Conservation (phyloP, 2,329 filamentous ascomycete genomes). For the Pezicula rhizophila region DNA sequence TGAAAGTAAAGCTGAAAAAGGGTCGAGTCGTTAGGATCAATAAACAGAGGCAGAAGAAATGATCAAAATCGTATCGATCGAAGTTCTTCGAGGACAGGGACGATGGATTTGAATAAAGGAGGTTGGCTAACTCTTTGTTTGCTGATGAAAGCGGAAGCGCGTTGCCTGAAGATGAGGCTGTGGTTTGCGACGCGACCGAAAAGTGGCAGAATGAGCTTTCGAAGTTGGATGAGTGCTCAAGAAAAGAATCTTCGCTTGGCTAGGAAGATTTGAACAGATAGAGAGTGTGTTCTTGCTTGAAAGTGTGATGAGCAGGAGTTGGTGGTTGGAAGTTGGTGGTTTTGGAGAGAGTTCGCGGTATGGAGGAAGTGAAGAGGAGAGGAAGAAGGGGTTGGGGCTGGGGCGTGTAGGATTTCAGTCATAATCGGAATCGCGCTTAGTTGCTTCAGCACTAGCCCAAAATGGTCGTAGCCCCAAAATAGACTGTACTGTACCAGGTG, state of each 20-base stretch:
- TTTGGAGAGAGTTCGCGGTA: neutral
- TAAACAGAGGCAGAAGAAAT: constrained; percentile 17
- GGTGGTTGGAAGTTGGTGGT: neutral
- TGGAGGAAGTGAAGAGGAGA: neutral
- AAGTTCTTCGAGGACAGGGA: constrained; percentile 9
- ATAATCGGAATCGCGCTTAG: too few species aligned
- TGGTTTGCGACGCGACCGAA: constrained; percentile 18
- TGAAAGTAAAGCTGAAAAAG: constrained; percentile 14
- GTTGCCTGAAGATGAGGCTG: constrained; percentile 18
- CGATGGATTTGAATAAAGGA: constrained; percentile 15
- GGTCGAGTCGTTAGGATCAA: constrained; percentile 25
- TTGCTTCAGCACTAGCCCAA: too few species aligned
- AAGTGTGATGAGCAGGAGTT: neutral
- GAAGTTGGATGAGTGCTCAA: constrained; percentile 22
- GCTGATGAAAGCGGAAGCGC: constrained; percentile 13
- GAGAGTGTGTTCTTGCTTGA: neutral
- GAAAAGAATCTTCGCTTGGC: constrained; percentile 4
- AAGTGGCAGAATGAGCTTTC: constrained; percentile 20
- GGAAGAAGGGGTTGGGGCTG: neutral
- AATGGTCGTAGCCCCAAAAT: too few species aligned
- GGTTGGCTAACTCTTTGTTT: constrained; percentile 22
- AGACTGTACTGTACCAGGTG: too few species aligned
- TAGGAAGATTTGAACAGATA: constrained; percentile 6
- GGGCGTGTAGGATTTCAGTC: too few species aligned
- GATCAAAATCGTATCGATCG: constrained; percentile 18